These are phyloP conservation scores for Malassezia pachydermatis DNA, from an alignment of 1,284 basidiomycete genomes.

Conservation along the genomic window DNA sequence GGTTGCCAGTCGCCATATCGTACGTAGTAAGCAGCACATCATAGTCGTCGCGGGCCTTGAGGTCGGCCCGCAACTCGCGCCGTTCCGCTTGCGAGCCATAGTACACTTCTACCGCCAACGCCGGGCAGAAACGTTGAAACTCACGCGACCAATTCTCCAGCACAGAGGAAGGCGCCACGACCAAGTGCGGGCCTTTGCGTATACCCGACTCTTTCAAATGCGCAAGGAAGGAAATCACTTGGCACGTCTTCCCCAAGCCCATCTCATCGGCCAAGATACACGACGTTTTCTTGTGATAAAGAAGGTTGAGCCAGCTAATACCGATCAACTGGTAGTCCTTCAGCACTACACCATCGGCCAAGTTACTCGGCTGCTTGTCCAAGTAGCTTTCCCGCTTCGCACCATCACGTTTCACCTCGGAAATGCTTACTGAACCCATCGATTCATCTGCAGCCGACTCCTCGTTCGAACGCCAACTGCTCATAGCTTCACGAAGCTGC, in stretches of 20 bases:
- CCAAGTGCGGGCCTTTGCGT: conserved; percentile 69
- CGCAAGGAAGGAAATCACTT: conserved; percentile 93
- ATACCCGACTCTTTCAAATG: conserved; percentile 68
- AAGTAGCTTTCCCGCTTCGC: conserved; percentile 52
- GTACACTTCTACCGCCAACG: conserved; percentile 76
- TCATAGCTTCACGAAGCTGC: conserved; percentile 58
- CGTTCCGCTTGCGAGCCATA: conserved; percentile 87
- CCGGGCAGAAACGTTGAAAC: conserved; percentile 77
- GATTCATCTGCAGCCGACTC: conserved; percentile 40
- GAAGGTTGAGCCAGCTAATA: conserved; percentile 89
- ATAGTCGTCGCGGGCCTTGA: conserved; percentile 58
- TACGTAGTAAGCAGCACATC: conserved; percentile 95
- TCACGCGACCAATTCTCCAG: conserved; percentile 98
- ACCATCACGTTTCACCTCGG: conserved; percentile 26
- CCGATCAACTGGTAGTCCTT: conserved; percentile 96
- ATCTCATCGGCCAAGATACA: conserved; percentile 81
- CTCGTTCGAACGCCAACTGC: conserved; percentile 59
- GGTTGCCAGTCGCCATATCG: conserved; percentile 70
- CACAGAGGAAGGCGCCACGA: conserved; percentile 83
- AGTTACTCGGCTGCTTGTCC: conserved; percentile 61
- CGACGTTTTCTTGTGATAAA: conserved; percentile 69
- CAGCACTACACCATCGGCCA: conserved; percentile 64
- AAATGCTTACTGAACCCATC: conserved; percentile 24
- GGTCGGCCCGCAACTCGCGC: conserved; percentile 62
- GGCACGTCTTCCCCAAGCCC: conserved; percentile 89